Base-by-base conservation (phyloP, 2,329 filamentous ascomycete genomes). In the Tolypocladium tundrense region DNA sequence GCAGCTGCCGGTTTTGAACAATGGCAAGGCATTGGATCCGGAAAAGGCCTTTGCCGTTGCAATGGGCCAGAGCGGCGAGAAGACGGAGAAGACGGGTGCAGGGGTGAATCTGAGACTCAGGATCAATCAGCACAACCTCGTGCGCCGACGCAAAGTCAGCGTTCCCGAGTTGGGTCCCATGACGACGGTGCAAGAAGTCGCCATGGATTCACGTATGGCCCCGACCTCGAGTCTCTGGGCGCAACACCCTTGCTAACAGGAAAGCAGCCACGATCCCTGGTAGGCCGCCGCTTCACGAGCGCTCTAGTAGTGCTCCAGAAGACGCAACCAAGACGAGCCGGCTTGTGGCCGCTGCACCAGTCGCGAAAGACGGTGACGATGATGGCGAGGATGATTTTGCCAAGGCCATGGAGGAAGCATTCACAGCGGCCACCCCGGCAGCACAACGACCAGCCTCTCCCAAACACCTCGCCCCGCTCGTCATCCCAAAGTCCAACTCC, bases 161-260 rank as follows among this genome's bases (percentile, higher is more conserved):
- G 80, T 86, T 16, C 81, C 83, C 11, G 86, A 88, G 60, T 70
- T 87, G 54, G 85, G 83, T 2, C 83, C 83, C 40, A 86, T 87
- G 84, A 86, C 84, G 6, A 87, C 85, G 1, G 85, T 88, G 16
- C 84, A 87, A 62, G 85, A 88, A 66, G 72, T 80, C 54, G 70
- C 83, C 55, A 87, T 88, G 84, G 86, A 88, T 71, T 88, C 86
- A 65, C 86, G 86, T 88, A 76, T 75, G 85, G 16, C 14, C 16
- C 45, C 9, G 3, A n/a, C 19, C 5, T 35, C 1, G 4, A 16
- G 4, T 40, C 7, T 67, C 55, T 43, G 51, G 53, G 50, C 35
- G 41, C 37, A 43, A 7, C 3, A 31, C n/a, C 10, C 7, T 33
- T 11, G 24, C 27, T 31, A 31, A 51, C 39, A 5, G 14, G 37